Evolutionary conservation across 495 filamentous ascomycete species (phyloP), one percentile per base, ranked within the genome.

Genomic region (Pyronema omphalodes): DNA sequence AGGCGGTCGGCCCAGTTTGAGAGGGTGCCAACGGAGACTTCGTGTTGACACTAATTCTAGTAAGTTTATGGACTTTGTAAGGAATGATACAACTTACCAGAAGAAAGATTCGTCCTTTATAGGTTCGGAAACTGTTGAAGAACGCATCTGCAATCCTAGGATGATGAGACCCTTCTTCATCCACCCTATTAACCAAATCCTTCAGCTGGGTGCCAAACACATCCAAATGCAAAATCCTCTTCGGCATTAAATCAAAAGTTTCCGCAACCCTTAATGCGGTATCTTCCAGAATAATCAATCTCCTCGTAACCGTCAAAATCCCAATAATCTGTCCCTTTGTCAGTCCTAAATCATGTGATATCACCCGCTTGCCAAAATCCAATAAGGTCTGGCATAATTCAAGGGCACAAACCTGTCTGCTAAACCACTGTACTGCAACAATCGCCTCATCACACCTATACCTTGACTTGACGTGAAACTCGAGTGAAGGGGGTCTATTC

Each of bases 1-100:
- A 98, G 71, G 56, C 91, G 75, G 69, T 98, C 91, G n/a, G 91
- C 91, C 91, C 91, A 98, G 60, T 96, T 96, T 9, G 93, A 95
- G 44, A 98, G 69, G 35, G 80, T 82, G 17, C 91, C 91, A 46
- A 96, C 80, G 2, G 86, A 83, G 7, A 94, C 68, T 61, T 96
- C 91, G n/a, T 65, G 64, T 84, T 86, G 70, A 84, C 86, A 40
- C 89, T 89, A 17, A 57, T 48, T 17, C n/a, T 7, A 12, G 15
- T 29, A 12, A 55, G 33, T n/a, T 3, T 29, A 14, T 19, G 11
- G 23, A 1, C 23, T 29, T 29, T 5, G 23, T 29, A 29, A 29
- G 23, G 23, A 29, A 29, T 17, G 18, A 41, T 23, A 12, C 36
- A 8, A 47, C 59, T 11, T 57, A 66, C 63, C 39, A 98, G 72